Evolutionary conservation across 2,329 filamentous ascomycete genomes (phyloP), one percentile per base, ranked within the genome.

Genomic region (Trichoderma sp.): DNA sequence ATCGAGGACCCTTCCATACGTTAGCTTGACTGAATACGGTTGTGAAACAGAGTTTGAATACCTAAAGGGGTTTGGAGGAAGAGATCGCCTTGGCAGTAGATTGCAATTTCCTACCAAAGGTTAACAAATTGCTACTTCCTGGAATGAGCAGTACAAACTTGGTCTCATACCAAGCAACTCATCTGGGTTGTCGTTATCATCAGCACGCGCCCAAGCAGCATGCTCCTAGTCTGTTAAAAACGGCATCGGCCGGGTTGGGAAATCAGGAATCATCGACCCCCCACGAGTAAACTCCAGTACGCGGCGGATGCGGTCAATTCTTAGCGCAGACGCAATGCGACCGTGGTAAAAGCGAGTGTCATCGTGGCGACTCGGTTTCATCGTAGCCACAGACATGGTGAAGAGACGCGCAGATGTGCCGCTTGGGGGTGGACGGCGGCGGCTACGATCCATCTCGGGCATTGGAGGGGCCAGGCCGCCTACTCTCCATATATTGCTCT

Each of bases 11-110:
- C 89, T 91, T 70, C 15, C 15, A 10, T 27, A 68, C 74, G 84
- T 67, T 84, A 76, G 53, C 29, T 22, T 52, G 64, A 8, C 13
- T n/a, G 4, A n/a, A n/a, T 34, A 8, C 22, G 4, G 9, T 2
- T 34, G 34, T 17, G 54, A 19, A 6, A 34, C 19, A 22, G 8
- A 17, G 19, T 6, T 25, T n/a, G 22, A 85, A 77, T 83, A 90
- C 89, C 91, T 92, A 80, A 96, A 96, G 5, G 93, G 92, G 19
- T 91, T 86, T 8, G 85, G 84, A 42, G 92, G 91, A 50, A 95
- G 82, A 39, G 82, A 78, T 64, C 84, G 73, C 37, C 53, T 73
- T n/a, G 53, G 67, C 25, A 63, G 37, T 59, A 71, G 67, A 15
- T 59, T 71, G 7, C 66, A 25, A 19, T 70, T 60, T 35, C 45